Percentiles rank a stretch among this genome's conserved stretches.
These are phyloP conservation scores for Colletotrichum viniferum DNA, from an alignment of 2,329 filamentous ascomycete genomes.

Conservation along the genomic window DNA sequence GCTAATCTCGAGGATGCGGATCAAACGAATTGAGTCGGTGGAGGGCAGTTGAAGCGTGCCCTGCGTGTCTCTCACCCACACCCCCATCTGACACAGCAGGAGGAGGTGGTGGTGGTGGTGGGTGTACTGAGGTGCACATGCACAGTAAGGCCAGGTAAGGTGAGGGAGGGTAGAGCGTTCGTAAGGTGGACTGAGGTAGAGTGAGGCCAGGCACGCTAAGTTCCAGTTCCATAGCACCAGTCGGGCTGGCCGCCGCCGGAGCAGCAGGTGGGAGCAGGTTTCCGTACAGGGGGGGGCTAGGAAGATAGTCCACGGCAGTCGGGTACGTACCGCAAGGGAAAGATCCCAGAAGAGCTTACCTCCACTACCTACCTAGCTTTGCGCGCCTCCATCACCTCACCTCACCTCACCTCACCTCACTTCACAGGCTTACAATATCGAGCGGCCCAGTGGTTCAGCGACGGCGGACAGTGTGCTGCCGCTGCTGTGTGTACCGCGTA, in stretches of 20 bases:
- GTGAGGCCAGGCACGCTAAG: background rate
- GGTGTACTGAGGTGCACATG: background rate
- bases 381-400: background rate
- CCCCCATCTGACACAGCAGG: background rate
- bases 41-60: background rate
- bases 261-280: constrained; percentile 12
- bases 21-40: background rate
- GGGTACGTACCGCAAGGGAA: background rate
- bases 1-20: background rate
- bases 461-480: background rate
- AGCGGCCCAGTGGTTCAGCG: background rate
- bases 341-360: background rate
- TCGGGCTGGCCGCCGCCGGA: constrained; percentile 13
- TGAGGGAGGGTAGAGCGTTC: background rate
- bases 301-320: background rate
- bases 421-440: background rate
- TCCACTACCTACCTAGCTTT: background rate
- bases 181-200: background rate
- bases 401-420: background rate
- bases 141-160: background rate
- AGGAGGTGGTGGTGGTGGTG: background rate
- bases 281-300: background rate
- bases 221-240: background rate
- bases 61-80: background rate
- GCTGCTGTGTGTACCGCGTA: background rate